Conservation (phyloP, 2,329 filamentous ascomycete species). For the Exophiala alcalophila region DNA sequence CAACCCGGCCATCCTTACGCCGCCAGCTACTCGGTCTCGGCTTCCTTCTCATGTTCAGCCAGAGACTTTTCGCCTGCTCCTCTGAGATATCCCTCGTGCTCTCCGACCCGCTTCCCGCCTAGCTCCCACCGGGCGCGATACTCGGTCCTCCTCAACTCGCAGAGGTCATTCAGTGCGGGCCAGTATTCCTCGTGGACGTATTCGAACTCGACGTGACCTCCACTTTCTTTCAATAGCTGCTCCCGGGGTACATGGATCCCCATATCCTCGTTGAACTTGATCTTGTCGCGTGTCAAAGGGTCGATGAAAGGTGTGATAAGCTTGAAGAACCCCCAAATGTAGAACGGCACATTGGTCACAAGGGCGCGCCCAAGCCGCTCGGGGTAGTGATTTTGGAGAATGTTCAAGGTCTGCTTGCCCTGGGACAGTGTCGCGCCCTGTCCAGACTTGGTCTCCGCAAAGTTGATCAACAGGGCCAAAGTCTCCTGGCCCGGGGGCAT, state of each 20-base stretch:
- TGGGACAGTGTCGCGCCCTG: conserved; percentile 73
- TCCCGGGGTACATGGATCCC: conserved; percentile 72
- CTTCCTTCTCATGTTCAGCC: conserved; percentile 33
- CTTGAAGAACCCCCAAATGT: conserved; percentile 93
- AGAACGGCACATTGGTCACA: conserved; percentile 89
- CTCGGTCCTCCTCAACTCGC: conserved; percentile 61
- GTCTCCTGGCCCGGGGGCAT: conserved; percentile 86
- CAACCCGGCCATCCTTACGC: conserved; percentile 3
- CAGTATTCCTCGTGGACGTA: conserved; percentile 90
- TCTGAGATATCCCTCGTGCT: conserved; percentile 81
- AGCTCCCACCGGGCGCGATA: conserved; percentile 70
- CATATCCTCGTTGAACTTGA: conserved; percentile 96
- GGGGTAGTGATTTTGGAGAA: conserved; percentile 93
- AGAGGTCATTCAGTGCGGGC: conserved; percentile 75
- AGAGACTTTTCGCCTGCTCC: conserved; percentile 54
- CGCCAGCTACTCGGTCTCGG: background rate
- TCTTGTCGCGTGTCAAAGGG: conserved; percentile 85
- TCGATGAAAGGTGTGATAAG: conserved; percentile 95
- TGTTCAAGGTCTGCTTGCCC: conserved; percentile 79
- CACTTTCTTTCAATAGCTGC: conserved; percentile 77
- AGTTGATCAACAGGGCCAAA: conserved; percentile 84
- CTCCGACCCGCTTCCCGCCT: conserved; percentile 77
- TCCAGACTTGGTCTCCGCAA: conserved; percentile 72
- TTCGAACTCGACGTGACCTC: conserved; percentile 79
- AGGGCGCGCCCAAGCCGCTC: conserved; percentile 85